Conservation (phyloP, 345 rosid genomes). For the Dimocarpus longan region DNA sequence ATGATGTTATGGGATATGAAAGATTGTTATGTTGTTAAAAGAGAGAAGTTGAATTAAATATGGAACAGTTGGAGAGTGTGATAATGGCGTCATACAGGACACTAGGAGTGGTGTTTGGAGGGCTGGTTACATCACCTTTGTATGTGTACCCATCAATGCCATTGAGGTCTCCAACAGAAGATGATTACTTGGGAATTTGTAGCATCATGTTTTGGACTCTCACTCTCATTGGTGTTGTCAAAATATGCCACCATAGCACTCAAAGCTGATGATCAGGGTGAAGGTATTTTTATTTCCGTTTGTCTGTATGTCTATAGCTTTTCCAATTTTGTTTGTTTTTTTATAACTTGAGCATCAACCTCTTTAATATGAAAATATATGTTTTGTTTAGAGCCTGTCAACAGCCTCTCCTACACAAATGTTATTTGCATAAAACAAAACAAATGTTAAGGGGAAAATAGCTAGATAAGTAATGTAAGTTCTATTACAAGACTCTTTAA, state of each 20-base stretch:
- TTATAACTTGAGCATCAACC: too few relatives aligned
- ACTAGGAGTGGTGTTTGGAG: constrained; percentile 72
- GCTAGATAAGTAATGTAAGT: background rate
- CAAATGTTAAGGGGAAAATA: too few relatives aligned
- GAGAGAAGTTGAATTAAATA: background rate
- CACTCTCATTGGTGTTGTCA: constrained; percentile 60
- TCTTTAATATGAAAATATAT: too few relatives aligned
- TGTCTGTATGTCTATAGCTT: too few relatives aligned
- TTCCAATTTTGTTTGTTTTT: too few relatives aligned
- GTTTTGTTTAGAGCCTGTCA: too few relatives aligned
- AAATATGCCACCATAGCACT: constrained; percentile 55
- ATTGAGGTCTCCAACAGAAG: constrained; percentile 56
- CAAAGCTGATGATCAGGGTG: constrained; percentile 72
- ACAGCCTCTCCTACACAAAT: too few relatives aligned
- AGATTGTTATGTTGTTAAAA: too few relatives aligned
- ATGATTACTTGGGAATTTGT: constrained; percentile 63
- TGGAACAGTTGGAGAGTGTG: constrained; percentile 35
- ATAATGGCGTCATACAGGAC: constrained; percentile 60
- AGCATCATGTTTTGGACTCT: constrained; percentile 77
- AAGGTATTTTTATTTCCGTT: constrained; percentile 44
- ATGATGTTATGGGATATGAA: too few relatives aligned
- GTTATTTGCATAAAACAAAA: too few relatives aligned
- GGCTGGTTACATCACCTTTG: constrained; percentile 70
- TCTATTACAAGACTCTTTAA: too few relatives aligned
- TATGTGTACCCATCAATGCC: constrained; percentile 73